phyloP scores from a whole-genome alignment of 164 flowering plant species.

The Vitis amurensis region DNA sequence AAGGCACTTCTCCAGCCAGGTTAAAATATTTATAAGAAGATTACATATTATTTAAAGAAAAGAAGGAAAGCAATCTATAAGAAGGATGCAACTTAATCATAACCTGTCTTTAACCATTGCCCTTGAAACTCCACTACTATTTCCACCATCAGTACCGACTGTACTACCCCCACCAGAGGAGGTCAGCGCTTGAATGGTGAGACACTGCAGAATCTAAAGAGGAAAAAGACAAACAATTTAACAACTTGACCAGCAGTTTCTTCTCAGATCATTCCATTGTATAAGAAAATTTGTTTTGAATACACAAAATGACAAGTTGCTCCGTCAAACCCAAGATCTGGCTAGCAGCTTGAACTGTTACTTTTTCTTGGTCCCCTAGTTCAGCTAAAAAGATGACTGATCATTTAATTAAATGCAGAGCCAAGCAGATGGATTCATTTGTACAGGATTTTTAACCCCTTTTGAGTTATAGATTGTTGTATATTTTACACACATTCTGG shows the following conservation, averaged over 20 bases:
- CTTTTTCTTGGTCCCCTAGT: no score
- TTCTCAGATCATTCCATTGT: no score
- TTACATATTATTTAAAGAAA: no score
- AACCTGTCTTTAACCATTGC: constrained; percentile 82
- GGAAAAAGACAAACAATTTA: constrained; percentile 5
- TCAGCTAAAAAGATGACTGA: no score
- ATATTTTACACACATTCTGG: no score
- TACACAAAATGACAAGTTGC: no score
- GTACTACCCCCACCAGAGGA: constrained; percentile 83
- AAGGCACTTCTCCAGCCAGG: not conserved
- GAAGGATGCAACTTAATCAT: not conserved
- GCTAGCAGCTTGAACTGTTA: not conserved
- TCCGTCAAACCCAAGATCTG: not conserved
- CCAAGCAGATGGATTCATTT: no score
- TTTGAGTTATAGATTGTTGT: no score
- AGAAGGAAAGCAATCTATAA: not conserved
- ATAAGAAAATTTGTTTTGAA: no score
- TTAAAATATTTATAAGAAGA: not conserved
- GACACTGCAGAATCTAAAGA: constrained; percentile 75
- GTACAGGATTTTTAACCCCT: no score
- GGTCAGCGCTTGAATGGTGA: constrained; percentile 67
- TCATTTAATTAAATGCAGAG: no score
- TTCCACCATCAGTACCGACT: constrained; percentile 56
- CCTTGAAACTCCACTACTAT: constrained; percentile 88
- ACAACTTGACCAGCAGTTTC: not conserved